These are phyloP conservation scores for Venturia pyrina DNA, from an alignment of 2,329 filamentous ascomycete species.

Conservation along the genomic window DNA sequence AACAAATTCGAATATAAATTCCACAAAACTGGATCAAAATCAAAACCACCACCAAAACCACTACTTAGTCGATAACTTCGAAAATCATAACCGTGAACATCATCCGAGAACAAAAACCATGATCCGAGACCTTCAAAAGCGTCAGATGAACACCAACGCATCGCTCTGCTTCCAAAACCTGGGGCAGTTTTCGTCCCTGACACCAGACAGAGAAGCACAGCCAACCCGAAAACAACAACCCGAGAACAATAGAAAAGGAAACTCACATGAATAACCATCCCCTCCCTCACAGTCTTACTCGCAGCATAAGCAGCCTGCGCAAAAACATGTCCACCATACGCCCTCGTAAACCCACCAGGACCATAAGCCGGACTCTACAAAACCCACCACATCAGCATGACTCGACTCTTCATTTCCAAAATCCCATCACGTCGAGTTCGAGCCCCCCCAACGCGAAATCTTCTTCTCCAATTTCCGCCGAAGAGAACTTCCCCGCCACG, in stretches of 20 bases:
- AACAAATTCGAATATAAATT: background rate
- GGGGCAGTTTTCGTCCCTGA: background rate
- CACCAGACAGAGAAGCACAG: too few relatives aligned
- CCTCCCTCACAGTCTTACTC: conserved; percentile 40
- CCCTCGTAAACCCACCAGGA: conserved; percentile 19
- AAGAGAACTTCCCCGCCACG: too few relatives aligned
- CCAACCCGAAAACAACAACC: background rate
- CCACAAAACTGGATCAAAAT: background rate
- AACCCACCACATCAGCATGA: background rate
- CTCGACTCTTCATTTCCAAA: too few relatives aligned
- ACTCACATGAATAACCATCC: conserved; percentile 42
- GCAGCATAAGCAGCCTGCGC: conserved; percentile 49
- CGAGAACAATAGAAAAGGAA: background rate
- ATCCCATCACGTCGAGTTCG: too few relatives aligned
- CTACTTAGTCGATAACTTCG: too few relatives aligned
- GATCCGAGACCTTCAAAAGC: too few relatives aligned
- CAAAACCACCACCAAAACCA: background rate
- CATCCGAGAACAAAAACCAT: too few relatives aligned
- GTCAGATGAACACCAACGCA: too few relatives aligned
- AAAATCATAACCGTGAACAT: too few relatives aligned
- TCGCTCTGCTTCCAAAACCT: background rate
- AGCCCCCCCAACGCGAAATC: too few relatives aligned
- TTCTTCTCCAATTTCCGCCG: too few relatives aligned
- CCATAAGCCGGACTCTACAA: conserved; percentile 3
- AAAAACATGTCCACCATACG: conserved; percentile 48